These are phyloP conservation scores for Calonectria pteridis DNA, from an alignment of 2,329 filamentous ascomycete species.

Conservation along the genomic window DNA sequence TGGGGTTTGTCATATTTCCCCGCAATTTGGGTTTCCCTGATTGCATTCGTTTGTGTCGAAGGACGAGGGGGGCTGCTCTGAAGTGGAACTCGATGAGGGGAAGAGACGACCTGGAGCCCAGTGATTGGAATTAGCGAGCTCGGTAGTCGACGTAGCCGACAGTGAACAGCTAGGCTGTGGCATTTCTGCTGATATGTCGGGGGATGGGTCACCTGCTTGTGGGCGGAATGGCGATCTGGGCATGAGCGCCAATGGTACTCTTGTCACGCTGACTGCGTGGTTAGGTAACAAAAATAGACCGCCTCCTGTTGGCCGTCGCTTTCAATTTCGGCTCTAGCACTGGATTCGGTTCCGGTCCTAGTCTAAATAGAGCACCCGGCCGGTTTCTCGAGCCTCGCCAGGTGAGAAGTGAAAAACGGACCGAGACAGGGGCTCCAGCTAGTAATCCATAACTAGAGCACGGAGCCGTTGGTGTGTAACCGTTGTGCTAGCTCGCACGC, in stretches of 20 bases:
- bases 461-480: slow-evolving; percentile 4
- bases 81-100: not conserved
- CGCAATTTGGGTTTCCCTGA: not conserved
- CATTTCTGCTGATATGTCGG: not conserved
- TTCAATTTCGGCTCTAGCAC: slow-evolving; percentile 14
- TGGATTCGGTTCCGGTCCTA: not conserved
- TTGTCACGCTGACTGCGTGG: slow-evolving; percentile 1
- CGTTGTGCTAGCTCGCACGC: not conserved
- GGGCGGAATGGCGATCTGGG: not conserved
- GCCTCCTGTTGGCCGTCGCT: not conserved
- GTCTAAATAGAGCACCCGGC: not conserved
- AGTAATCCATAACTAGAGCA: not conserved
- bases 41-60: slow-evolving; percentile 6
- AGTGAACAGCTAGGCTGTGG: not conserved
- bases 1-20: not conserved
- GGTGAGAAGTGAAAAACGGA: not conserved
- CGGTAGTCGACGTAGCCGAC: not conserved
- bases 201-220: not conserved
- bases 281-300: slow-evolving; percentile 15
- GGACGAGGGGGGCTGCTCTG: not conserved
- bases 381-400: not conserved
- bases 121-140: not conserved
- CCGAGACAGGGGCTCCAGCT: not conserved
- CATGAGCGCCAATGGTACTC: not conserved
- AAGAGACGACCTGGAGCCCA: not conserved